Base-by-base conservation (phyloP, 306 rosid genomes). In the Fragaria iinumae region DNA sequence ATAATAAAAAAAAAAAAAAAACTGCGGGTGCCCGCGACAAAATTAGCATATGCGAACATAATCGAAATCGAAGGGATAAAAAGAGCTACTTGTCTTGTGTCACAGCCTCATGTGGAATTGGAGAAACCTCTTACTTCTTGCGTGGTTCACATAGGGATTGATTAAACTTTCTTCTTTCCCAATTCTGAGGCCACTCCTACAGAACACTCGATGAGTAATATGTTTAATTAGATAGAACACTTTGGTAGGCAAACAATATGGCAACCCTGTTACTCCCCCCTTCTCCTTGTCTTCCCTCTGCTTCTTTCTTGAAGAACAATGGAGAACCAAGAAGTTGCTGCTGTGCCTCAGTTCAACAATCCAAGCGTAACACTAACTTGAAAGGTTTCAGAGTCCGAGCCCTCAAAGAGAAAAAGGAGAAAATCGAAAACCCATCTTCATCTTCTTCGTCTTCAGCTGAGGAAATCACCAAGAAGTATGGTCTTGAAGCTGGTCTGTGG, bases 401-500 rank as follows among this genome's bases (percentile, higher is more conserved):
- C 62, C 80, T 91, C 59, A 86, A 67, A 79, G 89, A 91, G 89
- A 91, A 90, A 84, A 89, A 93, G 1, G 96, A 90, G 77, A 86
- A 91, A 85, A 84, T 81, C 44, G 77, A 91, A 79, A 77, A 29
- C 89, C 83, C 96, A 17, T 80, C 83, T 69, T 69, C 91, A 27
- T 64, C 89, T 55, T 25, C 87, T 47, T 77, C 96, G 4, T 14
- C 85, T 72, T 73, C 93, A 56, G 86, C 91, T 12, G 98, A 94
- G 16, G 96, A 91, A 57, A 79, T 94, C 52, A 86, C 98, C 14
- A 84, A 88, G 75, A 94, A 94, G 76, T 94, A 87, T 73, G 98
- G 97, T 52, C 97, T 94, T 72, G 97, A 94, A 84, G 96, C 91
- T 84, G 98, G 93, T 74, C 90, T 94, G 11, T 94, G 96, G 98